A percentile compares a stretch with the other conserved stretches of the same genome.
phyloP scores from a whole-genome alignment of 2,329 filamentous ascomycete genomes.

The Hypoxylon sp. region DNA sequence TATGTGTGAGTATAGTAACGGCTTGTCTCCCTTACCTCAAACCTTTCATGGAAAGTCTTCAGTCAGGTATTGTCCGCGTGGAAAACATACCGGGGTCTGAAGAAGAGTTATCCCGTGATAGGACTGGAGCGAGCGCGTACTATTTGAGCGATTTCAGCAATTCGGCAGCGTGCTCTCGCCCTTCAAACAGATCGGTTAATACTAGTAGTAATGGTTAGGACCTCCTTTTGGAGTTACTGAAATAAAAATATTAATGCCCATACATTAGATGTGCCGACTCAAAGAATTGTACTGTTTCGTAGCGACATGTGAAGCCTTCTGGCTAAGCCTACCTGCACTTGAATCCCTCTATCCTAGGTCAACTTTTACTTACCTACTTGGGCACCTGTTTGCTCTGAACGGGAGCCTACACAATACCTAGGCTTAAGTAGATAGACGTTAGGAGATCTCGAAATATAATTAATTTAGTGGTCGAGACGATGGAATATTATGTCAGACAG shows the following conservation, averaged over 20 bases:
- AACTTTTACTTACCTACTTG: too few species aligned
- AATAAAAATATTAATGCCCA: background rate
- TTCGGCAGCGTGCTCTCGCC: conserved; percentile 11
- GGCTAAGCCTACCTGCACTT: too few species aligned
- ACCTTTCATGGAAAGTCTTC: conserved; percentile 36
- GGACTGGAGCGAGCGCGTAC: conserved; percentile 11
- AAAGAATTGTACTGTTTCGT: background rate
- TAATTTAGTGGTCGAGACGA: background rate
- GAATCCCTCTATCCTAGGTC: too few species aligned
- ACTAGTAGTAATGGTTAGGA: conserved; percentile 4
- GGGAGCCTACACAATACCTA: background rate
- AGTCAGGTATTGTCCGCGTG: conserved; percentile 40
- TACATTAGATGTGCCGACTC: background rate
- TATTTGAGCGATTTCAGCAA: conserved; percentile 16
- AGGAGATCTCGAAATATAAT: background rate
- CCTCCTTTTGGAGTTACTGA: background rate
- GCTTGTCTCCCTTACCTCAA: conserved; percentile 39
- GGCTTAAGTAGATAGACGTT: background rate
- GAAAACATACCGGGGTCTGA: conserved; percentile 12
- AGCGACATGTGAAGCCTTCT: background rate
- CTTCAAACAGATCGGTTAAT: conserved; percentile 15
- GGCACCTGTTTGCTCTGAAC: background rate
- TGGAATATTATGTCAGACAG: background rate
- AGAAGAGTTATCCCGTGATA: conserved; percentile 11
- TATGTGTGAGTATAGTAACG: conserved; percentile 36